Evolutionary conservation across 2,329 filamentous ascomycete species (phyloP), one percentile per base, ranked within the genome.

Genomic region (Fusarium bulbicola): DNA sequence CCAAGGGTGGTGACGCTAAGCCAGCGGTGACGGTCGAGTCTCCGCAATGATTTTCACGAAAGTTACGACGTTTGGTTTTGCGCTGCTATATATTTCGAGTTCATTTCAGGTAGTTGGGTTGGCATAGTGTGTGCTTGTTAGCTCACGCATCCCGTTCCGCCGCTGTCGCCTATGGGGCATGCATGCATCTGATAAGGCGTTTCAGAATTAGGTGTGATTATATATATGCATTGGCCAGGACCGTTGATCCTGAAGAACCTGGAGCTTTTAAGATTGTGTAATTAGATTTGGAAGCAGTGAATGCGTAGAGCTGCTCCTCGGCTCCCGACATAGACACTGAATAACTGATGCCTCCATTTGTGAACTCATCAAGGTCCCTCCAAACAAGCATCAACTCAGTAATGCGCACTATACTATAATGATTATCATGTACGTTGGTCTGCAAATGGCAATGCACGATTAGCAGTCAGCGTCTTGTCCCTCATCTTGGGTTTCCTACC

Each of bases 101-200:
- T 59, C 40, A 28, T 34, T 50, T 59, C 56, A 37, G 56, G 34
- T 26, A 30, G 40, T 63, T 59, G 70, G 57, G 59, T 59, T 50
- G 46, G 69, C 52, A 60, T 59, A 61, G 46, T 60, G 66, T 69
- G 68, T 49, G 46, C 49, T 68, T 56, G 57, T 62, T 54, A 70
- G 66, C 56, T 52, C 59, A 64, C 62, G 64, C 60, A 64, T 60
- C 58, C 66, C 53, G 62, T 28, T 30, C 39, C 56, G 56, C 37
- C 42, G 21, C 32, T 28, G 32, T 74, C 54, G 37, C 60, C 59
- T 60, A 61, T 57, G 68, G 65, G 74, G 65, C 62, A 70, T 78
- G 74, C 76, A 77, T 76, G 74, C 77, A 77, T 76, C 61, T 73
- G 66, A 67, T 70, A 69, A 58, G 78, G 79, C 79, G 79, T 79